Percentiles rank a stretch among this genome's conserved stretches.
Evolutionary conservation across 2,329 filamentous ascomycete genomes (phyloP).

Genomic region (Penicillium sp.): DNA sequence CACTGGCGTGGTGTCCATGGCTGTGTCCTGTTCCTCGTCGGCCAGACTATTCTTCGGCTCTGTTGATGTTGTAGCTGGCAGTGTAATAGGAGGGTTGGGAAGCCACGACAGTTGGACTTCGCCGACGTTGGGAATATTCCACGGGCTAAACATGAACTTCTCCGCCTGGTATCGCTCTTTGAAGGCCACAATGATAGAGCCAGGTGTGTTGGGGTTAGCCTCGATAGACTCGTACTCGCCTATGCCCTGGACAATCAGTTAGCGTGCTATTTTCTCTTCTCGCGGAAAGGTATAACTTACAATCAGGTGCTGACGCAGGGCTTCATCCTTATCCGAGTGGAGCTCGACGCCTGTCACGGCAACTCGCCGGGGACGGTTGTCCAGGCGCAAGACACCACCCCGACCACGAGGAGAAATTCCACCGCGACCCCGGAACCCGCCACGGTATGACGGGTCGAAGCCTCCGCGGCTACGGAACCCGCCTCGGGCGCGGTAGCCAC

Average conservation of each 20-base stretch:
- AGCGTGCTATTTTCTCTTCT: neutral
- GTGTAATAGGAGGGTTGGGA: conserved; percentile 36
- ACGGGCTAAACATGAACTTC: conserved; percentile 50
- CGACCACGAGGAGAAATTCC: conserved; percentile 43
- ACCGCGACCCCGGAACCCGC: conserved; percentile 46
- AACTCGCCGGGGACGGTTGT: conserved; percentile 58
- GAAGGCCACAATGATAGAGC: conserved; percentile 46
- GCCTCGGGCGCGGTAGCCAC: conserved; percentile 39
- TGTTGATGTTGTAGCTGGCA: conserved; percentile 12
- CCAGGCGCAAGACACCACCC: conserved; percentile 55
- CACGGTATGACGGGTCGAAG: conserved; percentile 41
- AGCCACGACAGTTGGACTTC: conserved; percentile 58
- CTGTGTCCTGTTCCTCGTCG: conserved; percentile 31
- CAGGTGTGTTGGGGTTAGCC: conserved; percentile 38
- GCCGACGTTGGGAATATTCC: conserved; percentile 52
- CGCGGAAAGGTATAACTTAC: conserved; percentile 31
- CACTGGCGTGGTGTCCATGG: conserved; percentile 30
- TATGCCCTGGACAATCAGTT: conserved; percentile 36
- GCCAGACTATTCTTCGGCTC: conserved; percentile 26
- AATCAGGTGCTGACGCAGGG: conserved; percentile 57
- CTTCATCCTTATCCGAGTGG: conserved; percentile 54
- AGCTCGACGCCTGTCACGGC: conserved; percentile 51
- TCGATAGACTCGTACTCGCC: conserved; percentile 50
- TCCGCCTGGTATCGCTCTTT: conserved; percentile 56
- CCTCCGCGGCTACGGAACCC: conserved; percentile 44